A percentile compares a stretch with the other conserved stretches of the same genome.
Conservation (phyloP, 106 monocot species). For the Vanilla planifolia region DNA sequence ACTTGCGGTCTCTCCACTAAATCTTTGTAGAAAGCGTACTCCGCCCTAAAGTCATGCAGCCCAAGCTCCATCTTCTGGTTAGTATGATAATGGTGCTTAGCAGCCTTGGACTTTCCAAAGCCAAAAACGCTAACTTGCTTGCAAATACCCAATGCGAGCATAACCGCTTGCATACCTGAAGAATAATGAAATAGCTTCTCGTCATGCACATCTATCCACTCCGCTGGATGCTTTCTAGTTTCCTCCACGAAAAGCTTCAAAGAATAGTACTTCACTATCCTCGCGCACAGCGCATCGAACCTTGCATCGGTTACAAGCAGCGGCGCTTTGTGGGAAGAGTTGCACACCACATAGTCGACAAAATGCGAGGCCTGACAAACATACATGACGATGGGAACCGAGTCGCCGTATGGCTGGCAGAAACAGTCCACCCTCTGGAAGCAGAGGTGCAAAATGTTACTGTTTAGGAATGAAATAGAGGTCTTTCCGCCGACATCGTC, state of each 20-base stretch:
- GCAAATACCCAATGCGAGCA: constrained; percentile 48
- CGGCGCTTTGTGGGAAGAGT: constrained; percentile 18
- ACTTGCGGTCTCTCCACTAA: constrained; percentile 24
- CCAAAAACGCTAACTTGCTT: constrained; percentile 42
- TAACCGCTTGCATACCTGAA: constrained; percentile 60
- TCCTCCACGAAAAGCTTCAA: constrained; percentile 32
- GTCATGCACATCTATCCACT: constrained; percentile 35
- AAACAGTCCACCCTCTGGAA: constrained; percentile 16
- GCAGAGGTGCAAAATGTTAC: constrained; percentile 44
- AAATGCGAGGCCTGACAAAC: constrained; percentile 51
- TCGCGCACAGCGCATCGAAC: constrained; percentile 36
- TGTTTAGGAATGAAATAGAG: constrained; percentile 45
- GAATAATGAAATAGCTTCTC: constrained; percentile 53
- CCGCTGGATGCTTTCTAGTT: constrained; percentile 16
- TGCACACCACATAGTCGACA: constrained; percentile 34
- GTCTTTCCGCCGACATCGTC: constrained; percentile 39
- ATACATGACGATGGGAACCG: constrained; percentile 39
- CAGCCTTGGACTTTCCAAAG: constrained; percentile 42
- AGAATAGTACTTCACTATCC: constrained; percentile 51
- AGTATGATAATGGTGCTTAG: constrained; percentile 67
- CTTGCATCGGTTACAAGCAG: constrained; percentile 38
- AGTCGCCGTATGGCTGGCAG: constrained; percentile 41
- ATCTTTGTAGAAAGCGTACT: constrained; percentile 50
- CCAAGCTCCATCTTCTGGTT: constrained; percentile 64
- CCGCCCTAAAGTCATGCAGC: constrained; percentile 61